Evolutionary conservation across 2,329 filamentous ascomycete species (phyloP).

Genomic region (Elsinoe australis): DNA sequence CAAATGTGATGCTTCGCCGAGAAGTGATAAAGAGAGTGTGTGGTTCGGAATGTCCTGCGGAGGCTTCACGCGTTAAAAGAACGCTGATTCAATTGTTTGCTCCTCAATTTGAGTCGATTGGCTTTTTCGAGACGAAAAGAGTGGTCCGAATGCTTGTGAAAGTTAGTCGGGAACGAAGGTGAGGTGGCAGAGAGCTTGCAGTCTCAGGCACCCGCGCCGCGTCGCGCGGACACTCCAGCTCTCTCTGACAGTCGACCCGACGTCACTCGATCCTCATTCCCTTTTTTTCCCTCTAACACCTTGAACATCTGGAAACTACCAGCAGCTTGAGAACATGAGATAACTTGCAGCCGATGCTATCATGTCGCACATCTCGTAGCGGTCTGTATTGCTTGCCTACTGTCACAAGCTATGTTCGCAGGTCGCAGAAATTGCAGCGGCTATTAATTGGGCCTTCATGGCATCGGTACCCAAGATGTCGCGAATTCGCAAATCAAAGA

Average conservation of each 20-base stretch:
- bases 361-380: neutral
- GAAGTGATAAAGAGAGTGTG: too few species aligned
- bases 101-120: too few species aligned
- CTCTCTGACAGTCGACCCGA: too few species aligned
- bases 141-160: neutral
- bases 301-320: neutral
- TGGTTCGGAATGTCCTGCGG: too few species aligned
- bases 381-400: neutral
- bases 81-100: too few species aligned
- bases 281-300: neutral
- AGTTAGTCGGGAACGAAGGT: neutral
- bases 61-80: too few species aligned
- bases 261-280: neutral
- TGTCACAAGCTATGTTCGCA: neutral
- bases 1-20: slow-evolving; percentile 23
- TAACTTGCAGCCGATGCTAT: slow-evolving; percentile 2
- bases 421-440: too few species aligned
- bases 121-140: too few species aligned
- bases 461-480: too few species aligned
- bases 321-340: neutral
- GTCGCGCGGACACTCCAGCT: too few species aligned
- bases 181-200: neutral
- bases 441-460: too few species aligned
- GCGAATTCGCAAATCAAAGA: too few species aligned
- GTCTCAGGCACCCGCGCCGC: slow-evolving; percentile 2